Evolutionary conservation across 352 stramenopile species (phyloP).

Genomic region (Phytophthora colocasiae): DNA sequence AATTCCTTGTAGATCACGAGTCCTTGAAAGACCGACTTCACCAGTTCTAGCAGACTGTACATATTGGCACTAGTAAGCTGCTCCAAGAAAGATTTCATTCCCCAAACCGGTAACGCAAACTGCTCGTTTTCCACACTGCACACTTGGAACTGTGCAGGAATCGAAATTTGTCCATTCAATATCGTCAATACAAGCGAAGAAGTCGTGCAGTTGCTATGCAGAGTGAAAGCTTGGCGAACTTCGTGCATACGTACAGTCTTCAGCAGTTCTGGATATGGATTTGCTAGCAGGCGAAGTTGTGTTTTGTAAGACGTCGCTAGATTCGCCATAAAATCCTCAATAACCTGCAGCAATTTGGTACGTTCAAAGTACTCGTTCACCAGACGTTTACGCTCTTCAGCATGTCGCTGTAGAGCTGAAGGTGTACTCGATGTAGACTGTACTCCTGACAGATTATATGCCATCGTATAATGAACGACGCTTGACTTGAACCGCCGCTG

Average conservation of each 20-base stretch:
- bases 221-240: conserved; percentile 33
- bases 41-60: conserved; percentile 13
- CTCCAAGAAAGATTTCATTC: conserved; percentile 28
- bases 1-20: conserved; percentile 22
- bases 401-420: conserved; percentile 23
- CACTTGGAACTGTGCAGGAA: conserved; percentile 10
- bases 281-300: conserved; percentile 41
- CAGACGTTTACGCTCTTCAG: conserved; percentile 37
- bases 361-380: conserved; percentile 53
- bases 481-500: conserved; percentile 30
- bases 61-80: conserved; percentile 25
- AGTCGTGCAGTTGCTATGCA: conserved; percentile 10
- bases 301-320: conserved; percentile 39
- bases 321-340: conserved; percentile 37
- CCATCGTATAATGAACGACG: conserved; percentile 15
- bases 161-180: conserved; percentile 23
- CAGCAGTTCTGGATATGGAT: conserved; percentile 49
- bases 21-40: conserved; percentile 16
- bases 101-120: conserved; percentile 37
- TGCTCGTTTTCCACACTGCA: conserved; percentile 32
- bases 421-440: neutral
- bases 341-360: conserved; percentile 47
- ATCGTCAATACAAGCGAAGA: conserved; percentile 15
- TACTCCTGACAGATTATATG: conserved; percentile 2
- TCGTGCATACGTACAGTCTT: conserved; percentile 36